A percentile compares a stretch with the other conserved stretches of the same genome.
These are phyloP conservation scores for Aspergillus pseudotamarii DNA, from an alignment of 2,329 filamentous ascomycete genomes.

Conservation along the genomic window DNA sequence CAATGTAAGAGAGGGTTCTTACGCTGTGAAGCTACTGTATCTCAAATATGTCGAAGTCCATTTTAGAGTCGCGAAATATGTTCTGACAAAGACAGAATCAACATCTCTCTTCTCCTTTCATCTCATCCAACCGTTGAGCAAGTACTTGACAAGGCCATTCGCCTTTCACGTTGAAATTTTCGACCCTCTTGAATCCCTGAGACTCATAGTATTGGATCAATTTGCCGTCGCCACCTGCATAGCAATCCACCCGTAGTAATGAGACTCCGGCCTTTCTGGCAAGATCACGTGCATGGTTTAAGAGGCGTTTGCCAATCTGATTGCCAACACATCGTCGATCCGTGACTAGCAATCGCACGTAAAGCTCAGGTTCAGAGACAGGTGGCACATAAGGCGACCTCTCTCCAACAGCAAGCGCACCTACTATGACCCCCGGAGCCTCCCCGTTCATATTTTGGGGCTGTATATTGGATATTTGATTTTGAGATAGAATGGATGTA, in stretches of 20 bases:
- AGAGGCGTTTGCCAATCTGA: not conserved
- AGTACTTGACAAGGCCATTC: not conserved
- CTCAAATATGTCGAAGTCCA: not conserved
- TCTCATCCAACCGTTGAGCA: not conserved
- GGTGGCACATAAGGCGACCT: not conserved
- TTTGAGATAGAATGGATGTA: not conserved
- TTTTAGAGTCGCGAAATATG: not conserved
- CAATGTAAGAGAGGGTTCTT: no score
- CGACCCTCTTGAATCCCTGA: not conserved
- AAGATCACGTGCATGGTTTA: not conserved
- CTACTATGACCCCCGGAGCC: not conserved
- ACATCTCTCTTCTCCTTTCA: not conserved
- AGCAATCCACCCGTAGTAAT: not conserved
- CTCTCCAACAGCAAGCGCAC: not conserved
- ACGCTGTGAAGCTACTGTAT: no score
- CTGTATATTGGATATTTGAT: not conserved
- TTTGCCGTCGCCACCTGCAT: not conserved
- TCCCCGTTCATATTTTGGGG: not conserved
- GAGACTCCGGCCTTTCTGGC: not conserved
- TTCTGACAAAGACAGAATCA: not conserved
- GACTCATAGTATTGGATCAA: not conserved
- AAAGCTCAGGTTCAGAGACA: not conserved
- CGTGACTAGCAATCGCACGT: not conserved
- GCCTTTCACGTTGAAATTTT: not conserved
- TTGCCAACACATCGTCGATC: not conserved